Conservation (phyloP, 2,329 filamentous ascomycete genomes). For the Neonectria punicea region DNA sequence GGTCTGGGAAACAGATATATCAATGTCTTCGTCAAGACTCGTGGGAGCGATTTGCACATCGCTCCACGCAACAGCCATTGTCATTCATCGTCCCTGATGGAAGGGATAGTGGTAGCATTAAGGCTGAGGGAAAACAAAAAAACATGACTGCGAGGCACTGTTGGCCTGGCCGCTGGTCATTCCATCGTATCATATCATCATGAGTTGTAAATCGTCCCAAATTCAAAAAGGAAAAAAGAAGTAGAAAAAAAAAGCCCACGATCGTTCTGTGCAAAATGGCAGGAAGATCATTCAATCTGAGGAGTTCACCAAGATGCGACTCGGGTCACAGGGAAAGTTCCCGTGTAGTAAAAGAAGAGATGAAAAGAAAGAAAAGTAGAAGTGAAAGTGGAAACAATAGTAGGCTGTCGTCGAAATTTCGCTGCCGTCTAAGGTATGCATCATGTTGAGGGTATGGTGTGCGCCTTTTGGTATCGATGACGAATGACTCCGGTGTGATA, state of each 20-base stretch:
- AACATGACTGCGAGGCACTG: constrained; percentile 40
- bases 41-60: constrained; percentile 5
- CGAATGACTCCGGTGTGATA: constrained; percentile 25
- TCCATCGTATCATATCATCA: constrained; percentile 44
- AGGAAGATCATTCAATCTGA: constrained; percentile 21
- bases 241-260: constrained; percentile 22
- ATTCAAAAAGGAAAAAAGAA: constrained; percentile 24
- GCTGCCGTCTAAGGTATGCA: constrained; percentile 42
- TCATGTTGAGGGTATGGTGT: constrained; percentile 38
- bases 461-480: constrained; percentile 28
- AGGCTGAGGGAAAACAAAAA: constrained; percentile 28
- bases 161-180: constrained; percentile 41
- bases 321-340: constrained; percentile 3
- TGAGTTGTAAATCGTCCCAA: constrained; percentile 37
- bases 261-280: constrained; percentile 13
- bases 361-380: background rate
- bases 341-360: constrained; percentile 17
- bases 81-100: constrained; percentile 7
- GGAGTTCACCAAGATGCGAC: constrained; percentile 8
- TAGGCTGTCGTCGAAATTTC: constrained; percentile 34
- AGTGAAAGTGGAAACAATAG: constrained; percentile 10
- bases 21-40: constrained; percentile 32
- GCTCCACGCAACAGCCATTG: constrained; percentile 9
- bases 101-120: constrained; percentile 10
- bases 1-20: constrained; percentile 25